Evolutionary conservation across 306 rosid species (phyloP).

Genomic region (Betula pendula): DNA sequence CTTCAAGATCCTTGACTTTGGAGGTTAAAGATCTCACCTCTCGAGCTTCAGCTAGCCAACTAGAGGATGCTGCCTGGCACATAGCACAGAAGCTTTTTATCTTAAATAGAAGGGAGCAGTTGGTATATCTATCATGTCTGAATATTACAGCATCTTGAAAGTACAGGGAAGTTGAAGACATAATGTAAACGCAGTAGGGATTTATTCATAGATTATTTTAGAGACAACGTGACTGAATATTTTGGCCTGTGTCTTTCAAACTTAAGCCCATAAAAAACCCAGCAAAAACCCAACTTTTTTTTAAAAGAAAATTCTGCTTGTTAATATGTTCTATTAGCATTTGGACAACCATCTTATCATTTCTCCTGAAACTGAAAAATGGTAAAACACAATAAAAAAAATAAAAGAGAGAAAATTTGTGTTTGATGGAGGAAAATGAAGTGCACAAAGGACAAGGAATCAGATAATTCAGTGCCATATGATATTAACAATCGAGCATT

Average conservation of each 20-base stretch:
- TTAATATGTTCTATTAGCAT: neutral
- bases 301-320: too few species aligned
- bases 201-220: neutral
- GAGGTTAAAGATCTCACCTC: conserved; percentile 61
- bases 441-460: neutral
- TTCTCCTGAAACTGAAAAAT: neutral
- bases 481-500: neutral
- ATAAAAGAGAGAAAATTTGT: neutral
- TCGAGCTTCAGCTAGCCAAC: conserved; percentile 46
- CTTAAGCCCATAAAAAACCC: conserved; percentile 6
- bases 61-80: conserved; percentile 47
- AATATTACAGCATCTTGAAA: neutral
- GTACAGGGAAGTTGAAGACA: neutral
- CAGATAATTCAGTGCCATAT: neutral
- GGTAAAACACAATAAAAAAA: neutral
- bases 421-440: neutral
- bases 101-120: conserved; percentile 15
- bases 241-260: neutral
- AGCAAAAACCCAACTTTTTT: conserved; percentile 12
- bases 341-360: neutral
- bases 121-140: neutral
- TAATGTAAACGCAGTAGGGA: neutral
- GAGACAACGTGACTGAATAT: neutral
- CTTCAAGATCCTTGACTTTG: conserved; percentile 56
- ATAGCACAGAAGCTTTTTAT: conserved; percentile 17